Base-by-base conservation (phyloP, 2,329 filamentous ascomycete genomes). In the Chrysoporthe deuterocubensis region DNA sequence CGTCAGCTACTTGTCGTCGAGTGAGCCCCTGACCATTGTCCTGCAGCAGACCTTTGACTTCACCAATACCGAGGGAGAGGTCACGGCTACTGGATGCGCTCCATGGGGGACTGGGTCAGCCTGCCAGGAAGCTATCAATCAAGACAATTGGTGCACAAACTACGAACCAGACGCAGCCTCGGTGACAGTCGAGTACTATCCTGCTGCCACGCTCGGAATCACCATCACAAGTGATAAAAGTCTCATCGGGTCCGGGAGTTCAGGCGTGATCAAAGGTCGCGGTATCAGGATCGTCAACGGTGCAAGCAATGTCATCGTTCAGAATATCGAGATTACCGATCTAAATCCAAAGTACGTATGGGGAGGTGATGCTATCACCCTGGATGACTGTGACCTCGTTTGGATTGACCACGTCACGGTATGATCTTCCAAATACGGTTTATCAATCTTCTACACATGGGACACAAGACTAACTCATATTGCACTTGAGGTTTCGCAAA, bases 71-170 rank as follows among this genome's bases (percentile, higher is more conserved):
- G 86, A 88, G 74, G 87, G 87, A 48, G 83, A 80, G 2, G 80
- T 79, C 5, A 84, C 80, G 40, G 81, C 76, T 54, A 82, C 81
- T 14, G 87, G 87, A 26, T 90, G 88, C 72, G 83, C 86, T 18
- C 87, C 87, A 26, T 87, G 83, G 77, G 87, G 85, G 54, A 86
- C 84, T 40, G 82, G 75, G 18, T 78, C 83, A 2, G 77, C 69
- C n/a, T 87, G 88, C 77, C 87, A 90, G 79, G 73, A 82, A 57
- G 85, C 87, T 71, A 89, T 90, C 75, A 86, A 89, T 79, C 80
- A 86, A 78, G 78, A 88, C 74, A 74, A 81, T 72, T 87, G 85
- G 83, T 90, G 87, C 76, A 79, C 76, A 64, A 88, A 89, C 78
- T 86, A 89, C 75, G 80, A 89, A 76, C 79, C 85, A 40, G 69